These are phyloP conservation scores for Emericellopsis cladophorae DNA, from an alignment of 2,329 filamentous ascomycete species.

Conservation along the genomic window DNA sequence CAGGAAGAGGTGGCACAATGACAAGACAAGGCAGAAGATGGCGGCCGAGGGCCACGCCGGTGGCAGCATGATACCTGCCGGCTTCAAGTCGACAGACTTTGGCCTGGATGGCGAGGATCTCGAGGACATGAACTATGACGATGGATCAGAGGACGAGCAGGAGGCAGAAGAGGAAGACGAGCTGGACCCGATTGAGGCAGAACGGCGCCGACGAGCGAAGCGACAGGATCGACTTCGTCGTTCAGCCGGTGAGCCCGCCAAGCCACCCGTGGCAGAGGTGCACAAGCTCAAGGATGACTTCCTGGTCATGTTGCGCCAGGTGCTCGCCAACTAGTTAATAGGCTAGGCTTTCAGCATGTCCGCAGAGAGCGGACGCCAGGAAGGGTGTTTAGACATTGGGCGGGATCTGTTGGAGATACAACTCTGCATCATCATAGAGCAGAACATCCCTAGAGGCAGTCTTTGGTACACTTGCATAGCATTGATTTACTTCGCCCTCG, in stretches of 20 bases:
- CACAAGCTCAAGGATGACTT: slow-evolving; percentile 72
- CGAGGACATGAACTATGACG: slow-evolving; percentile 72
- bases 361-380: no score
- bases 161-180: slow-evolving; percentile 67
- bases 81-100: slow-evolving; percentile 76
- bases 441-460: no score
- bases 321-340: slow-evolving; percentile 59
- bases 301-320: slow-evolving; percentile 66
- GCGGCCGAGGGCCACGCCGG: slow-evolving; percentile 56
- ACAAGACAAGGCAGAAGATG: slow-evolving; percentile 99
- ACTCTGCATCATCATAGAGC: no score
- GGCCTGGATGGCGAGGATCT: slow-evolving; percentile 79
- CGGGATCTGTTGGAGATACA: no score
- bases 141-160: slow-evolving; percentile 48
- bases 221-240: slow-evolving; percentile 69
- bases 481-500: no score
- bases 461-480: no score
- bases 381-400: no score
- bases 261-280: slow-evolving; percentile 68
- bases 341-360: background rate
- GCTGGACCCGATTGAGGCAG: slow-evolving; percentile 75
- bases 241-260: slow-evolving; percentile 71
- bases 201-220: slow-evolving; percentile 65
- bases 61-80: slow-evolving; percentile 37
- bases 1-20: slow-evolving; percentile 93